Evolutionary conservation across 179 eudicot species (phyloP).

Genomic region (Heliamphora ciliata): DNA sequence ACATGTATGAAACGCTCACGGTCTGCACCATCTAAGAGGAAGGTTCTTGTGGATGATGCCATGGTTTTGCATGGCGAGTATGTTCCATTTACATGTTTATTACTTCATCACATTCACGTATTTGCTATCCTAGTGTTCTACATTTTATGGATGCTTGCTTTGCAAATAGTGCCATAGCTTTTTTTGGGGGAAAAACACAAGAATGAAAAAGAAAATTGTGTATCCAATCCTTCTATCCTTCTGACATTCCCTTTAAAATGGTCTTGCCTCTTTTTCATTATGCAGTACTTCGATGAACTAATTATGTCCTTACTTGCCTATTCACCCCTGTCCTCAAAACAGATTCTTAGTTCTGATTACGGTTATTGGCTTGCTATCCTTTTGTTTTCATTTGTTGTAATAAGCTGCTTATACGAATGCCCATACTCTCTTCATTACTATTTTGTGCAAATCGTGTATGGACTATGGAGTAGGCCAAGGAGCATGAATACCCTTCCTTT

Average conservation of each 20-base stretch:
- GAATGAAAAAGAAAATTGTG: background rate
- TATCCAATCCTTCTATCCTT: background rate
- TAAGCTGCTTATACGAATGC: background rate
- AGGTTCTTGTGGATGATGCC: conserved; percentile 70
- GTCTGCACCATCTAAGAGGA: conserved; percentile 54
- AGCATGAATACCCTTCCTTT: too few species aligned
- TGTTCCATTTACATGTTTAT: conserved; percentile 27
- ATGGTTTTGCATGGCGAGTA: conserved; percentile 99
- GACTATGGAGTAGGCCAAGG: too few species aligned
- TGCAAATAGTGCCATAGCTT: background rate
- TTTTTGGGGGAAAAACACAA: too few species aligned
- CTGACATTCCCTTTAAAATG: background rate
- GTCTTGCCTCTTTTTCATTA: background rate
- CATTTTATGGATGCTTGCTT: conserved; percentile 4
- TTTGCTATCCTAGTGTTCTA: background rate
- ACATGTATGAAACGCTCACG: conserved; percentile 57
- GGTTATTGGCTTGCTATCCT: background rate
- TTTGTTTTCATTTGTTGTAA: background rate
- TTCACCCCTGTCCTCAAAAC: background rate
- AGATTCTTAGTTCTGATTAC: background rate
- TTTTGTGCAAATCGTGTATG: background rate
- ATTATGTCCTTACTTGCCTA: background rate
- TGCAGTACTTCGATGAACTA: background rate
- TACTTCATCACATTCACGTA: background rate
- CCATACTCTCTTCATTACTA: background rate